phyloP scores from a whole-genome alignment of 129 eudicot species.

The Erigeron canadensis region DNA sequence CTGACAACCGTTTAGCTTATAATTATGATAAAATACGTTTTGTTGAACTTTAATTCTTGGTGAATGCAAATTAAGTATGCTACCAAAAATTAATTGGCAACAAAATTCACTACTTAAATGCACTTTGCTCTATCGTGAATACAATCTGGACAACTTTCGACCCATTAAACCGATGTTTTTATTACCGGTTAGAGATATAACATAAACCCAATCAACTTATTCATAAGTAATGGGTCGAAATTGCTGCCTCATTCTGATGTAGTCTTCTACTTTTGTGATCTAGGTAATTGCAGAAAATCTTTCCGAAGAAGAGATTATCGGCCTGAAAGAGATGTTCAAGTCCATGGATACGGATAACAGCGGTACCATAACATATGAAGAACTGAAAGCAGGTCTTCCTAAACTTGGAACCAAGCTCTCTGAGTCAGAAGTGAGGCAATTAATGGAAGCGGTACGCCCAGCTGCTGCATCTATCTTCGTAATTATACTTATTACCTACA shows the following conservation, averaged over 20 bases:
- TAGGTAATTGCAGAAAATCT: constrained; percentile 96
- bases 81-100: constrained; percentile 2
- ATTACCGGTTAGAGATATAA: not conserved
- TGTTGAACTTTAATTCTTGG: not conserved
- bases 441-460: constrained; percentile 84
- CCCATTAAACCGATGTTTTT: not conserved
- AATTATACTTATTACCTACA: constrained; percentile 12
- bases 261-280: constrained; percentile 14
- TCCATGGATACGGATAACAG: constrained; percentile 94
- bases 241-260: constrained; percentile 26
- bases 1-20: constrained; percentile 5
- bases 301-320: constrained; percentile 92
- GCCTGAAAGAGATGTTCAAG: constrained; percentile 94
- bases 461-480: not conserved
- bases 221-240: not conserved
- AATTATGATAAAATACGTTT: not conserved
- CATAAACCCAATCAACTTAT: not conserved
- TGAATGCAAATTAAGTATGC: constrained; percentile 11
- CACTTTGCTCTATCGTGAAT: not conserved
- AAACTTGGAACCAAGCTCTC: constrained; percentile 93
- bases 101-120: constrained; percentile 10
- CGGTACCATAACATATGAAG: constrained; percentile 92
- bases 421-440: constrained; percentile 86
- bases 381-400: constrained; percentile 86
- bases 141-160: not conserved